A percentile compares a stretch with the other conserved stretches of the same genome.
These are phyloP conservation scores for Chenopodium quinoa DNA, from an alignment of 148 eudicot species.

Conservation along the genomic window DNA sequence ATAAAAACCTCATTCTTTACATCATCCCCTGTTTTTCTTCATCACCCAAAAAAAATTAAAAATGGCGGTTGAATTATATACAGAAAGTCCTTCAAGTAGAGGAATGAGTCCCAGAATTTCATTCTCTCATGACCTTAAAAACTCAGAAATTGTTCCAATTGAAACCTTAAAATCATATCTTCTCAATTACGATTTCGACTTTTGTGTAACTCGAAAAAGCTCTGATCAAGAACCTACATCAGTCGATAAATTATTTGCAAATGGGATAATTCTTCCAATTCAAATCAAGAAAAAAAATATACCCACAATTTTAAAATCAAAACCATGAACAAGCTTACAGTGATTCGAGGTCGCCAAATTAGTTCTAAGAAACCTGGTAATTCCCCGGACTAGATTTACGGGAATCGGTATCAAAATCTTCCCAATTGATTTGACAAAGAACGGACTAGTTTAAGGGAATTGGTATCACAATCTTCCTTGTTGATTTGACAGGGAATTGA, in stretches of 20 bases:
- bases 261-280: constrained; percentile 62
- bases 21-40: too few species aligned
- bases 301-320: constrained; percentile 9
- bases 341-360: too few species aligned
- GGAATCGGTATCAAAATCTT: too few species aligned
- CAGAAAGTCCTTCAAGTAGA: constrained; percentile 48
- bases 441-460: too few species aligned
- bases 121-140: constrained; percentile 75
- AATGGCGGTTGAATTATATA: constrained; percentile 67
- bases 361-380: too few species aligned
- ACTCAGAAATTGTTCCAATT: constrained; percentile 53
- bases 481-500: too few species aligned
- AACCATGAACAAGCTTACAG: background rate
- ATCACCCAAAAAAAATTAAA: background rate
- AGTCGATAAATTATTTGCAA: constrained; percentile 79
- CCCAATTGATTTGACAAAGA: too few species aligned
- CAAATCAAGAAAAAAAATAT: constrained; percentile 39
- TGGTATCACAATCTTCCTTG: too few species aligned
- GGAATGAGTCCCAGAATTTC: constrained; percentile 77
- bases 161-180: constrained; percentile 47
- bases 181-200: constrained; percentile 60
- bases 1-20: too few species aligned
- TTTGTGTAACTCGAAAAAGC: constrained; percentile 44
- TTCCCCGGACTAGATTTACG: too few species aligned
- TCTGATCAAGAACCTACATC: constrained; percentile 47